Conservation (phyloP, 2,329 filamentous ascomycete species). For the Aspergillus quadrilineatus region DNA sequence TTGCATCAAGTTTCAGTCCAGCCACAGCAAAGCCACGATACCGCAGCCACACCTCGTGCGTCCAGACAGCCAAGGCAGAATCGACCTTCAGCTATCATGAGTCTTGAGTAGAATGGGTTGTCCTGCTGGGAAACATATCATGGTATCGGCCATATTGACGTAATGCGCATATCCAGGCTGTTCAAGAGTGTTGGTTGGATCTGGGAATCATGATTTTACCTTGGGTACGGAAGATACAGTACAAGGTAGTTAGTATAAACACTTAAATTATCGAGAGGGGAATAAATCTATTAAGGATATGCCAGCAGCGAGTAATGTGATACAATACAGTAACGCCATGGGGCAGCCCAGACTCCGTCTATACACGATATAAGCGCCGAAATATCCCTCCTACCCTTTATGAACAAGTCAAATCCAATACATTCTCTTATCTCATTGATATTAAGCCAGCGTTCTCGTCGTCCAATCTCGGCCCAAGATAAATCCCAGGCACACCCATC, state of each 20-base stretch:
- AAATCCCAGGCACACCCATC: constrained; percentile 36
- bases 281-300: background rate
- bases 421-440: background rate
- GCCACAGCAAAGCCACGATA: constrained; percentile 6
- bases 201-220: background rate
- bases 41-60: constrained; percentile 2
- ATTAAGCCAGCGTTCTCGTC: constrained; percentile 23
- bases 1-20: background rate
- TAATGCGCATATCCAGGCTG: background rate
- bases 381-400: background rate
- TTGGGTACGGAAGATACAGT: too few species aligned
- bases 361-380: background rate
- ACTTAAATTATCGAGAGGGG: background rate
- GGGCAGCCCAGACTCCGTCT: constrained; percentile 1
- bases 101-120: background rate
- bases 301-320: background rate
- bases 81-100: background rate
- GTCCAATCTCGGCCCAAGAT: constrained; percentile 33
- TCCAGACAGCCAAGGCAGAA: constrained; percentile 1
- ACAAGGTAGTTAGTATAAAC: background rate
- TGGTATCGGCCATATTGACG: background rate
- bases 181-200: background rate
- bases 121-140: background rate
- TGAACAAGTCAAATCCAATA: background rate
- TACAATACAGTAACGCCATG: constrained; percentile 3